Base-by-base conservation (phyloP, 257 asterid species). In the Nicotiana otophora region DNA sequence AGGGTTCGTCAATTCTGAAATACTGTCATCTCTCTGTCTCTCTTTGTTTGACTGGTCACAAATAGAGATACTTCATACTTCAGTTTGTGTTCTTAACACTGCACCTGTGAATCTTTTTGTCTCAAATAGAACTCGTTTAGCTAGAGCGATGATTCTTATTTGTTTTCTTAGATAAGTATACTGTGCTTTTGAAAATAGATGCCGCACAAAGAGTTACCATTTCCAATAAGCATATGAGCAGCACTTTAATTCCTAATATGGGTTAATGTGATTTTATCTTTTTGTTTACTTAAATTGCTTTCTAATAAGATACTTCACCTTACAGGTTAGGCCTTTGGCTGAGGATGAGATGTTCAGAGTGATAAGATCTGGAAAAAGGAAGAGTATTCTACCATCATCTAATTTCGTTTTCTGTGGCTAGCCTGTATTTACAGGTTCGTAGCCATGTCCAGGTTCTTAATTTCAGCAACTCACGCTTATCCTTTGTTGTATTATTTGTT, bases 311-410 rank as follows among this genome's bases (percentile, higher is more conserved):
- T 4, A 26, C 63, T 79, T 53, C 33, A 80, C 66, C 48, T 82
- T 82, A 66, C 78, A 96, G 98, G 99, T 96, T 79, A 91, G 98
- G 72, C 98, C 97, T 42, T 94, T 94, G 76, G 98, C 99, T 78
- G 99, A 96, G 89, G 99, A 96, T 84, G 98, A 96, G 91, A 96
- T 96, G 98, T 96, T 94, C 85, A 90, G 93, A 87, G 98, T 94
- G 80, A 86, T 96, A 89, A 92, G 98, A 88, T 86, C 99, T 28
- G 98, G 99, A 2, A 96, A 96, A 90, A 86, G 98, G 85, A 96
- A 91, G 87, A 90, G 98, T 92, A 77, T 81, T 81, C 28, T 39
- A 19, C 79, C 11, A 33, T 31, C 23, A 31, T 31, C 79, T 51
- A 17, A 51, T 26, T 75, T 51, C 0, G 1, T 51, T 75, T 51